phyloP scores from a whole-genome alignment of 2,329 filamentous ascomycete species.

The Trichophyton rubrum region DNA sequence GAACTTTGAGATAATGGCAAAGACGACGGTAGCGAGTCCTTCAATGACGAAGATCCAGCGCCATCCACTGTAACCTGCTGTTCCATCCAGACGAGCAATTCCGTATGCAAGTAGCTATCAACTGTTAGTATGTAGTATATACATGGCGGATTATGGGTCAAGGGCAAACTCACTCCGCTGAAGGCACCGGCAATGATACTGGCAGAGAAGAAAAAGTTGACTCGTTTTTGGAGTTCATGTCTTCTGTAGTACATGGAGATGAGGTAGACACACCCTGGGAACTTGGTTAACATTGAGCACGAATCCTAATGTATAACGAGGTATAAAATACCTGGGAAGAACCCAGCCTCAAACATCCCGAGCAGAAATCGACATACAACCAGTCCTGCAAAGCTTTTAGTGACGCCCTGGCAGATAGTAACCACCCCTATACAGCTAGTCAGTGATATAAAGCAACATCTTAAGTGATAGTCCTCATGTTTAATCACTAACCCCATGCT shows the following conservation, averaged over 20 bases:
- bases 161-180: slow-evolving; percentile 21
- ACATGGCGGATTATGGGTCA: neutral
- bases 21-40: slow-evolving; percentile 36
- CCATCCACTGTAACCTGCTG: slow-evolving; percentile 30
- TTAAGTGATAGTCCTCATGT: slow-evolving; percentile 6
- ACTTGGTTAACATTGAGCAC: neutral
- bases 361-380: slow-evolving; percentile 26
- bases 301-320: neutral
- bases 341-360: slow-evolving; percentile 28
- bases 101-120: slow-evolving; percentile 31
- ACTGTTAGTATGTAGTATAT: neutral
- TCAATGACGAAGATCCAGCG: slow-evolving; percentile 41
- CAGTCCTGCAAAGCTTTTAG: slow-evolving; percentile 29
- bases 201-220: slow-evolving; percentile 25
- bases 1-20: slow-evolving; percentile 41
- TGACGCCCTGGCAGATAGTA: slow-evolving; percentile 33
- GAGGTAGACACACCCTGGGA: slow-evolving; percentile 18
- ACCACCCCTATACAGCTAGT: slow-evolving; percentile 23
- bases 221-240: slow-evolving; percentile 30
- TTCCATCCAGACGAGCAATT: slow-evolving; percentile 31
- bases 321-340: slow-evolving; percentile 23
- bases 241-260: slow-evolving; percentile 30
- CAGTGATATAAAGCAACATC: slow-evolving; percentile 2
- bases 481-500: slow-evolving; percentile 18
- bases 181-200: slow-evolving; percentile 31